Percentiles rank a stretch among this genome's conserved stretches.
phyloP scores from a whole-genome alignment of 345 rosid genomes.

The Rhizophora apiculata region DNA sequence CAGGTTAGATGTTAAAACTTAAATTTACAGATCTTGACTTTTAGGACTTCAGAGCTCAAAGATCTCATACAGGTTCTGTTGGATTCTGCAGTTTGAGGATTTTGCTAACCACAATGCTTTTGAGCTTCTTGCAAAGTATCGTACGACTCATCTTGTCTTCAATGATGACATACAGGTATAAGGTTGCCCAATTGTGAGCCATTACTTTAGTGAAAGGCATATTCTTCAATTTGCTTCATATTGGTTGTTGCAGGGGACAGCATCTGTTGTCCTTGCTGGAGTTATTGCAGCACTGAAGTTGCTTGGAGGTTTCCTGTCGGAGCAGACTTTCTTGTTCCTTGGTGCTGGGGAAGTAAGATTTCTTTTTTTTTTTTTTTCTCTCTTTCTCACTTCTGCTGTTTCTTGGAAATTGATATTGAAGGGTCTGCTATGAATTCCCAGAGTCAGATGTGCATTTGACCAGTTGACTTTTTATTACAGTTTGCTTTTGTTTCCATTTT shows the following conservation, averaged over 20 bases:
- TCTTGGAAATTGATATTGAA: background rate
- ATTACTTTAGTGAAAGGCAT: background rate
- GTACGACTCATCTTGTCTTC: conserved; percentile 82
- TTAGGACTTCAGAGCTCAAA: background rate
- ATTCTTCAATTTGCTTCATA: conserved; percentile 3
- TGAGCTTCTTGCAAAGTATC: conserved; percentile 68
- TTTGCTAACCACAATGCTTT: conserved; percentile 97
- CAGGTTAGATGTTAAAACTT: conserved; percentile 43
- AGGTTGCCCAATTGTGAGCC: background rate
- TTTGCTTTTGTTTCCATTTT: background rate
- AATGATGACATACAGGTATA: conserved; percentile 88
- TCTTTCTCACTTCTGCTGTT: background rate
- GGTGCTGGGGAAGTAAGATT: conserved; percentile 93
- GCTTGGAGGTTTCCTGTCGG: conserved; percentile 54
- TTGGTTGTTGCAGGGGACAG: conserved; percentile 65
- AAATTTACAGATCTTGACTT: background rate
- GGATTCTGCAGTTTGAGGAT: conserved; percentile 80
- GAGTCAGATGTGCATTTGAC: no score
- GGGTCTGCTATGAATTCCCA: background rate
- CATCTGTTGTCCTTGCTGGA: conserved; percentile 90
- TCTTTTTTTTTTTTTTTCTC: background rate
- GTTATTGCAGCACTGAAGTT: conserved; percentile 72
- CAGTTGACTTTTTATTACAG: background rate
- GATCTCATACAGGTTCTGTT: background rate
- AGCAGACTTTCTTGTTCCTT: conserved; percentile 83